A percentile compares a stretch with the other conserved stretches of the same genome.
phyloP scores from a whole-genome alignment of 1,284 basidiomycete species.

The Irpex rosettiformis region DNA sequence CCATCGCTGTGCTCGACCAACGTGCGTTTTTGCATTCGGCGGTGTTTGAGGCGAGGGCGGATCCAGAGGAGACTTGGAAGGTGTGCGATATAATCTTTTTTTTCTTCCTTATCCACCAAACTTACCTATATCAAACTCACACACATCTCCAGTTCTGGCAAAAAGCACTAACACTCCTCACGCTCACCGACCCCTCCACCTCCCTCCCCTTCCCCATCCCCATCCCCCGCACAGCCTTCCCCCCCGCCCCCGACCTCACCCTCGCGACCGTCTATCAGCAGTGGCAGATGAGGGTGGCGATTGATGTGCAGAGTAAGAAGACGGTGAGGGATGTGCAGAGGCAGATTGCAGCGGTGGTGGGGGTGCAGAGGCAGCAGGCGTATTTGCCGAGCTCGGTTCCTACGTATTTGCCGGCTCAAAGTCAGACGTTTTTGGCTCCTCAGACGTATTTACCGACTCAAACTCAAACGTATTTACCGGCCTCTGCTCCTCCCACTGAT shows the following conservation, averaged over 20 bases:
- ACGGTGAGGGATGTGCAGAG: background rate
- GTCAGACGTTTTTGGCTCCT: background rate
- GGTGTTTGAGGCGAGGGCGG: background rate
- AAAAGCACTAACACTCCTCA: background rate
- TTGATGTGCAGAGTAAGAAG: background rate
- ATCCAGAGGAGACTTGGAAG: background rate
- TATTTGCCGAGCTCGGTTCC: no score
- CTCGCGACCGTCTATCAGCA: background rate
- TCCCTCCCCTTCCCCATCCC: slow-evolving; percentile 8
- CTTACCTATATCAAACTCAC: background rate
- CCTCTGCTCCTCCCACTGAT: background rate
- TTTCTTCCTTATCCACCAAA: background rate
- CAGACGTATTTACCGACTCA: background rate
- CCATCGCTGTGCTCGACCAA: background rate
- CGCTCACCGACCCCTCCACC: slow-evolving; percentile 4
- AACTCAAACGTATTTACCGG: background rate
- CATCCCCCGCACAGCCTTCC: slow-evolving; percentile 5
- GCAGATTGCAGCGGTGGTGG: background rate
- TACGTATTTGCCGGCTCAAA: no score
- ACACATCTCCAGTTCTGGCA: background rate
- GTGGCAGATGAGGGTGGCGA: background rate
- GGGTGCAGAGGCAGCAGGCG: background rate
- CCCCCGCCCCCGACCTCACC: background rate
- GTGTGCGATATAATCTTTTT: background rate
- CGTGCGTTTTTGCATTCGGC: background rate